Conservation (phyloP, 371 early-diverging fungal species). For the Syncephalastrum monosporum region DNA sequence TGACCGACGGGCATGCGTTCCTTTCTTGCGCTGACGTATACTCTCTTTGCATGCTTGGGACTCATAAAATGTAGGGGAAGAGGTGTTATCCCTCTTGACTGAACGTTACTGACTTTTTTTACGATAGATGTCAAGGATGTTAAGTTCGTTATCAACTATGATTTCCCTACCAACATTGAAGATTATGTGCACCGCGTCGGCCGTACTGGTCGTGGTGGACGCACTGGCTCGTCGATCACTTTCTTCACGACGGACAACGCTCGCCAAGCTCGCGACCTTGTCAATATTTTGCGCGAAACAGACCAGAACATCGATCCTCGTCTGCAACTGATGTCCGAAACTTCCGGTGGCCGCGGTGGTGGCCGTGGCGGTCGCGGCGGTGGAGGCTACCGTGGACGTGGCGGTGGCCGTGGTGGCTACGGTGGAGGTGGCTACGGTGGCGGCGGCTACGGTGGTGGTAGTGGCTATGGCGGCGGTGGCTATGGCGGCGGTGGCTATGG, state of each 20-base stretch:
- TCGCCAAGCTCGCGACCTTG: conserved; percentile 86
- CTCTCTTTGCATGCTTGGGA: conserved; percentile 18
- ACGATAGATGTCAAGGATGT: conserved; percentile 88
- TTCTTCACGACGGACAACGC: conserved; percentile 96
- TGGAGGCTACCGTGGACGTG: conserved; percentile 49
- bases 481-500: conserved; percentile 27
- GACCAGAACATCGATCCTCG: conserved; percentile 91
- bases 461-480: conserved; percentile 34
- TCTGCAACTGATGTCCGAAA: conserved; percentile 74
- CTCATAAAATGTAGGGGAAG: conserved; percentile 15
- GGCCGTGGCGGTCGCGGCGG: conserved; percentile 53
- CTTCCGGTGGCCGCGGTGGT: conserved; percentile 35
- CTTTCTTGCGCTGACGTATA: no score
- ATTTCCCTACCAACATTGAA: conserved; percentile 93
- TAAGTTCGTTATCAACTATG: conserved; percentile 95
- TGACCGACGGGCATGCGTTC: no score
- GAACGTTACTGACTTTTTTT: conserved; percentile 12
- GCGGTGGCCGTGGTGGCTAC: conserved; percentile 27
- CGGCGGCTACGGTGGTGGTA: conserved; percentile 14
- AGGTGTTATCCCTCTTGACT: background rate
- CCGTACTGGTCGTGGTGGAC: conserved; percentile 98
- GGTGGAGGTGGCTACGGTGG: conserved; percentile 33
- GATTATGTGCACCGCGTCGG: conserved; percentile 99
- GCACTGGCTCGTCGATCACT: conserved; percentile 93
- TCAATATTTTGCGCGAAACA: conserved; percentile 91